These are phyloP conservation scores for Puccinellia tenuiflora DNA, from an alignment of 176 grass and related monocot genomes.

Conservation along the genomic window DNA sequence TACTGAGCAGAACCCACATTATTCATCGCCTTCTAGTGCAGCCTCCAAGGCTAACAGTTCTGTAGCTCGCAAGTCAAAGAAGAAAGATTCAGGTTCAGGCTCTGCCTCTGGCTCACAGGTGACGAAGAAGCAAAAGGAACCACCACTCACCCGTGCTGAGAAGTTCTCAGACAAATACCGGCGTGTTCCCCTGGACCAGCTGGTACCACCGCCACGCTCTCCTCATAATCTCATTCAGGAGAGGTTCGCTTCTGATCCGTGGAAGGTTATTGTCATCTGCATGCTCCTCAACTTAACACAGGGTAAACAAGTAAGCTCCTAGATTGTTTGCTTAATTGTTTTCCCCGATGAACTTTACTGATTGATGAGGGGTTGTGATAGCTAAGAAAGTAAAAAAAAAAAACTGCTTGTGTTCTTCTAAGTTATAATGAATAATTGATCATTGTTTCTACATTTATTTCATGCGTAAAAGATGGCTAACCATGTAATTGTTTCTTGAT, in stretches of 20 bases:
- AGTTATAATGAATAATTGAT: neutral
- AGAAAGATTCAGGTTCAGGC: neutral
- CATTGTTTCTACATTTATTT: neutral
- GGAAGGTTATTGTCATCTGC: constrained; percentile 44
- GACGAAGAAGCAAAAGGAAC: neutral
- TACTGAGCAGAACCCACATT: neutral
- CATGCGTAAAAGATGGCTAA: neutral
- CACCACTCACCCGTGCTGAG: neutral
- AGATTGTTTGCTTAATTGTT: neutral
- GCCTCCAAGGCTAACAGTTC: neutral
- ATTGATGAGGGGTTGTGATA: neutral
- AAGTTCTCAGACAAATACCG: constrained; percentile 23
- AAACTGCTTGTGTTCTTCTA: neutral
- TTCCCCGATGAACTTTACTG: neutral
- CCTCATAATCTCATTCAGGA: constrained; percentile 35
- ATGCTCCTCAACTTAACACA: constrained; percentile 36
- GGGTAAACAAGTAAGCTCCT: constrained; percentile 18
- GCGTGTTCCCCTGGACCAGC: constrained; percentile 9
- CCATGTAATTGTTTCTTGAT: neutral
- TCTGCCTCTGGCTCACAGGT: constrained; percentile 11
- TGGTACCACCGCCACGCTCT: constrained; percentile 16
- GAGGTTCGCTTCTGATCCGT: constrained; percentile 33
- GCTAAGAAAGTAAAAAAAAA: neutral
- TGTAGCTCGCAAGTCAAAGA: neutral
- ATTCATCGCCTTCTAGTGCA: neutral